phyloP scores from a whole-genome alignment of 2,329 filamentous ascomycete genomes.

The Fusarium sp. region DNA sequence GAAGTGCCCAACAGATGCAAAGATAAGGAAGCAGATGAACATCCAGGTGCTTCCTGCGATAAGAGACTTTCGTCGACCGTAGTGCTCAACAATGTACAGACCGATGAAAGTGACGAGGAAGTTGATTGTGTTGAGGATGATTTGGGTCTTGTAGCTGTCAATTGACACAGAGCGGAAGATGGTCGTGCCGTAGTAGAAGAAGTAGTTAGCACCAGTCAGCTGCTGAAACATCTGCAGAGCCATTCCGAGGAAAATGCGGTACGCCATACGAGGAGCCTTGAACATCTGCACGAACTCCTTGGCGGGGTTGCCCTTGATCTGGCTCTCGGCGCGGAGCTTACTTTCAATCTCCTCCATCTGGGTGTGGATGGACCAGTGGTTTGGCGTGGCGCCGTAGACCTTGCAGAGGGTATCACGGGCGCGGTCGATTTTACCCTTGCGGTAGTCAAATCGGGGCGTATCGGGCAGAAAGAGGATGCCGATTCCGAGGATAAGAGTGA shows the following conservation, averaged over 20 bases:
- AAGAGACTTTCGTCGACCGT: constrained; percentile 73
- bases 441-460: constrained; percentile 66
- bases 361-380: constrained; percentile 61
- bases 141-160: constrained; percentile 75
- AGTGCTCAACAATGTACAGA: constrained; percentile 78
- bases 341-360: constrained; percentile 67
- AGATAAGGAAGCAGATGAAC: constrained; percentile 71
- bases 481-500: constrained; percentile 62
- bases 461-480: constrained; percentile 66
- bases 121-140: constrained; percentile 77
- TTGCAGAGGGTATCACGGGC: constrained; percentile 63
- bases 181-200: constrained; percentile 74
- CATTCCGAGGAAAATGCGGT: constrained; percentile 72
- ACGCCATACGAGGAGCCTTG: constrained; percentile 72
- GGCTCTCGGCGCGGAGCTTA: constrained; percentile 65
- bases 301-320: constrained; percentile 57
- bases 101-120: constrained; percentile 76
- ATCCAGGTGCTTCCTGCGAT: constrained; percentile 73
- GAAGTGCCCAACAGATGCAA: constrained; percentile 67
- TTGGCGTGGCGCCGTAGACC: constrained; percentile 61
- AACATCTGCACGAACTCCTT: constrained; percentile 71
- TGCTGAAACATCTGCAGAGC: constrained; percentile 75
- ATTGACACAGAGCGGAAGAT: constrained; percentile 62
- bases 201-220: constrained; percentile 76
- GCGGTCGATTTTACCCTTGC: constrained; percentile 61